phyloP scores from a whole-genome alignment of 2,329 filamentous ascomycete genomes.

The Alternaria hordeiaustralica region DNA sequence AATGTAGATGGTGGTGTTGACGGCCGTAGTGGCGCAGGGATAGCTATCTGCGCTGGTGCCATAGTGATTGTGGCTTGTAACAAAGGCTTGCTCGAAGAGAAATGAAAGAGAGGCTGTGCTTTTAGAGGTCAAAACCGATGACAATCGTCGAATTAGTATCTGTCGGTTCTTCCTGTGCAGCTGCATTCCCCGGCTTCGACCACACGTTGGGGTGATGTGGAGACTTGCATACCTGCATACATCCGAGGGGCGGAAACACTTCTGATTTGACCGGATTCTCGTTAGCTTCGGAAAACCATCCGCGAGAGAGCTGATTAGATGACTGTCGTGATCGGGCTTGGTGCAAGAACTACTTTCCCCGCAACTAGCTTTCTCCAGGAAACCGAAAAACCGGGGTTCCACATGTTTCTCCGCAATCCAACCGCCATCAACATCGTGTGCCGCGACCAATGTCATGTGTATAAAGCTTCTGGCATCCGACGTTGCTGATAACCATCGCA shows the following conservation, averaged over 20 bases:
- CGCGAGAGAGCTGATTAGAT: background rate
- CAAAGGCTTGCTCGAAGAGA: background rate
- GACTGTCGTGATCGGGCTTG: background rate
- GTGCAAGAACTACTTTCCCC: conserved; percentile 2
- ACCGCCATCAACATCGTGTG: background rate
- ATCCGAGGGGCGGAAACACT: background rate
- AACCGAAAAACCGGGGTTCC: background rate
- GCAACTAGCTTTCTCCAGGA: conserved; percentile 8
- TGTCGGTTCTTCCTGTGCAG: background rate
- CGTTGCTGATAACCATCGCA: background rate
- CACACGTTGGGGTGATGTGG: background rate
- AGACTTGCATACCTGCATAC: conserved; percentile 1
- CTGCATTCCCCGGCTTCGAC: background rate
- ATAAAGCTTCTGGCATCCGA: conserved; percentile 1
- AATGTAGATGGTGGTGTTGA: background rate
- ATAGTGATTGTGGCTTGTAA: conserved; percentile 6
- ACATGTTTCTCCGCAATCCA: conserved; percentile 1
- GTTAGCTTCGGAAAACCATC: background rate
- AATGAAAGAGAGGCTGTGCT: background rate
- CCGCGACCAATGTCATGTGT: background rate
- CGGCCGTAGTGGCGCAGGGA: conserved; percentile 11
- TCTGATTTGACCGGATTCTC: background rate
- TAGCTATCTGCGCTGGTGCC: conserved; percentile 28
- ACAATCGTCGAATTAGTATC: background rate
- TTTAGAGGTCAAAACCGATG: background rate